Conservation (phyloP, 2,329 filamentous ascomycete species). For the Aspergillus awamori region DNA sequence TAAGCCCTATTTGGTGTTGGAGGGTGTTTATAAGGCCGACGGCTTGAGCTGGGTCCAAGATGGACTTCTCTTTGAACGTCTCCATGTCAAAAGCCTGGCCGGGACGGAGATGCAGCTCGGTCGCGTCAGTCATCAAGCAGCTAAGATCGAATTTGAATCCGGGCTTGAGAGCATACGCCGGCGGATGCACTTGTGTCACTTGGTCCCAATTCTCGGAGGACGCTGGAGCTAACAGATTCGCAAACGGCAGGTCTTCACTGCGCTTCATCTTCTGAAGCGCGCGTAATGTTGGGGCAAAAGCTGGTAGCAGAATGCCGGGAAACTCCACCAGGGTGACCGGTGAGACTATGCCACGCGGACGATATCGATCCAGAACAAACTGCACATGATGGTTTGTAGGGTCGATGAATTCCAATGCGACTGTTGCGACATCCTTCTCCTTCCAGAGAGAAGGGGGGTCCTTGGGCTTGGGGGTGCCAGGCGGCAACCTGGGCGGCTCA, state of each 20-base stretch:
- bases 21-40: slow-evolving; percentile 23
- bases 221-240: slow-evolving; percentile 43
- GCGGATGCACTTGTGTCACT: slow-evolving; percentile 44
- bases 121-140: slow-evolving; percentile 30
- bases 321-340: slow-evolving; percentile 59
- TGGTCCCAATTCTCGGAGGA: slow-evolving; percentile 11
- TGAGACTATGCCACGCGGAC: neutral
- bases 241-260: slow-evolving; percentile 52
- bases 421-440: slow-evolving; percentile 29
- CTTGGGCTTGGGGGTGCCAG: neutral
- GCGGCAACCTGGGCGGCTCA: neutral
- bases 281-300: slow-evolving; percentile 60
- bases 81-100: slow-evolving; percentile 21
- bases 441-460: slow-evolving; percentile 25
- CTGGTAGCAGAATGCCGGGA: slow-evolving; percentile 60
- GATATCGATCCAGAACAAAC: slow-evolving; percentile 24
- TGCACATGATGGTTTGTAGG: slow-evolving; percentile 26
- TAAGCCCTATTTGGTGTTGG: slow-evolving; percentile 24
- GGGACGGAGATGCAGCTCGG: slow-evolving; percentile 22
- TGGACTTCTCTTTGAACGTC: slow-evolving; percentile 21
- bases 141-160: slow-evolving; percentile 53
- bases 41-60: slow-evolving; percentile 27
- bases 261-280: slow-evolving; percentile 59
- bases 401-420: slow-evolving; percentile 33
- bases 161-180: slow-evolving; percentile 53